Evolutionary conservation across 768 basidiomycete genomes (phyloP).

Genomic region (Inosperma sp.): DNA sequence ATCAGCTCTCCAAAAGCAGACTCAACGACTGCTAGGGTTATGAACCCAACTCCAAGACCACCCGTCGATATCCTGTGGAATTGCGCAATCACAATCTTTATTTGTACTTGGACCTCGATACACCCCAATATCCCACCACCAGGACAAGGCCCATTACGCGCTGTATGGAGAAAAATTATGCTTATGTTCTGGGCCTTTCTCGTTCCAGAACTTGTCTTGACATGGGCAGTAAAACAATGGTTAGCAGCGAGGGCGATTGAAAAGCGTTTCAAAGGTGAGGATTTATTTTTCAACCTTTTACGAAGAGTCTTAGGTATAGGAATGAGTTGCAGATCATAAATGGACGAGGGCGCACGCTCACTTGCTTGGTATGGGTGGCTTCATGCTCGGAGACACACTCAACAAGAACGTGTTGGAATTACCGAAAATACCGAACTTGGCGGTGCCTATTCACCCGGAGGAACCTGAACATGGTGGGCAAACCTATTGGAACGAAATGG

Average conservation of each 20-base stretch:
- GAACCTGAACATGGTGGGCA: neutral
- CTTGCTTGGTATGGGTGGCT: conserved; percentile 19
- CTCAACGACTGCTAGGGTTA: too few species aligned
- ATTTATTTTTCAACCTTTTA: neutral
- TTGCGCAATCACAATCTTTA: conserved; percentile 13
- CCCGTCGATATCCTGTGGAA: conserved; percentile 12
- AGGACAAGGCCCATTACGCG: neutral
- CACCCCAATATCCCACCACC: conserved; percentile 14
- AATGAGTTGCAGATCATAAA: neutral
- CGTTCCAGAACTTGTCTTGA: conserved; percentile 12
- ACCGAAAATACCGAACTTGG: neutral
- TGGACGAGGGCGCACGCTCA: conserved; percentile 15
- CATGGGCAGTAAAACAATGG: conserved; percentile 14
- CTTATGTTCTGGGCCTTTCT: conserved; percentile 10
- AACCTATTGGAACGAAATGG: neutral
- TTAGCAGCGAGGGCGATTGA: conserved; percentile 8
- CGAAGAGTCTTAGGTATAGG: too few species aligned
- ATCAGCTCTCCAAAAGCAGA: too few species aligned
- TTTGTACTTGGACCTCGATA: conserved; percentile 14
- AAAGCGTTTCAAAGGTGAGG: conserved; percentile 1
- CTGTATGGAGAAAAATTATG: neutral
- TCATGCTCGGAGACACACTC: neutral
- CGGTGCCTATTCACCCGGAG: neutral
- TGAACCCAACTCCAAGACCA: too few species aligned
- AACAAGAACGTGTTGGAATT: neutral